phyloP scores from a whole-genome alignment of 495 filamentous ascomycete species.

The Neurospora cerealis region DNA sequence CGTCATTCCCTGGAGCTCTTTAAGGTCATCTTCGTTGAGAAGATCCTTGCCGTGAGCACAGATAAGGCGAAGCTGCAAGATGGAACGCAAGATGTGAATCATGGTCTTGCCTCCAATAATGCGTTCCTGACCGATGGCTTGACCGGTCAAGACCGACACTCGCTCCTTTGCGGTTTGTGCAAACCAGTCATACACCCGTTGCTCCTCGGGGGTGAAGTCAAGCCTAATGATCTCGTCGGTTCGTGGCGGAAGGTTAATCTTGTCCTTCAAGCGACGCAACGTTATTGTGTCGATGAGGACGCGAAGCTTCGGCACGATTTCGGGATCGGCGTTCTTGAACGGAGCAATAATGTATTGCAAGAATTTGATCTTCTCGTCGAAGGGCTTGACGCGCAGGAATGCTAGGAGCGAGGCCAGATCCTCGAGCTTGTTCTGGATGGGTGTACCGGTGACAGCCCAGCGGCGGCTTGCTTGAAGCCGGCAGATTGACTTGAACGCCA shows the following conservation, averaged over 20 bases:
- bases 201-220: conserved; percentile 42
- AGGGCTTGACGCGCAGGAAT: conserved; percentile 78
- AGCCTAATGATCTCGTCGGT: conserved; percentile 60
- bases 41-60: conserved; percentile 89
- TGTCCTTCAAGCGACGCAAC: conserved; percentile 83
- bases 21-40: conserved; percentile 70
- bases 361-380: conserved; percentile 69
- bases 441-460: conserved; percentile 93
- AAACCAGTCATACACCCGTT: conserved; percentile 46
- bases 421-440: conserved; percentile 84
- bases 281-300: conserved; percentile 91
- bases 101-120: conserved; percentile 74
- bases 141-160: conserved; percentile 39
- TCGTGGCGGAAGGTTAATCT: conserved; percentile 69
- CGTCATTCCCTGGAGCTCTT: conserved; percentile 66
- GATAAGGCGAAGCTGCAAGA: conserved; percentile 79
- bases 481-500: conserved; percentile 75
- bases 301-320: conserved; percentile 73
- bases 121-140: conserved; percentile 35
- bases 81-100: conserved; percentile 80
- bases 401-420: conserved; percentile 85
- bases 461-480: conserved; percentile 70
- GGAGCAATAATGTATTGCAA: conserved; percentile 66
- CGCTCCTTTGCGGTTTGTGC: conserved; percentile 41
- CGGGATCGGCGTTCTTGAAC: conserved; percentile 71